A percentile compares a stretch with the other conserved stretches of the same genome.
phyloP scores from a whole-genome alignment of 257 asterid species.

The Ophiorrhiza pumila region DNA sequence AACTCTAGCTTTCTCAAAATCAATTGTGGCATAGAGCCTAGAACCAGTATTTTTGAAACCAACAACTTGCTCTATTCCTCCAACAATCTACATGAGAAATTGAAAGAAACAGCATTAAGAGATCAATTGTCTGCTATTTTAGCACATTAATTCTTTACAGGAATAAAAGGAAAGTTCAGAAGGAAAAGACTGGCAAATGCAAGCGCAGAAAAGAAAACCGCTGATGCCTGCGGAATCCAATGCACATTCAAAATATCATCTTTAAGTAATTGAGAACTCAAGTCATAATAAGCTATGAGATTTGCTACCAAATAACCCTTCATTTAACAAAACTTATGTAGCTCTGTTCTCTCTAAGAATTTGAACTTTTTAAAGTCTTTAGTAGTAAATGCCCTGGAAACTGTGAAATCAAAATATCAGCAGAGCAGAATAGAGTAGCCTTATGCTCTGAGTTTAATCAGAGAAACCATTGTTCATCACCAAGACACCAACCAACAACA shows the following conservation, averaged over 20 bases:
- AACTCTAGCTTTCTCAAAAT: conserved; percentile 53
- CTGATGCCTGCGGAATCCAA: background rate
- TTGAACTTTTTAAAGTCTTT: background rate
- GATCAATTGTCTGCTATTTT: background rate
- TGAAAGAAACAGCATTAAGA: background rate
- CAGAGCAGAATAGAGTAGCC: background rate
- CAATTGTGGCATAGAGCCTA: conserved; percentile 57
- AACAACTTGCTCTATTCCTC: conserved; percentile 45
- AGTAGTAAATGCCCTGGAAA: background rate
- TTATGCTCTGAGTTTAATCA: background rate
- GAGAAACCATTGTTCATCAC: background rate
- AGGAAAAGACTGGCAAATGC: background rate
- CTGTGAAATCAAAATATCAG: background rate
- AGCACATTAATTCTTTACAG: background rate
- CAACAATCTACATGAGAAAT: conserved; percentile 31
- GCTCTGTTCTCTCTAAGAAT: background rate
- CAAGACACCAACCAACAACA: background rate
- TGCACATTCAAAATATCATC: no score
- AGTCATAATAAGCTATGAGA: background rate
- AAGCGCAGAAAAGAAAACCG: background rate
- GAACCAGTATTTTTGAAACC: conserved; percentile 42
- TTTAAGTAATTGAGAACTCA: background rate
- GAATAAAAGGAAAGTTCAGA: background rate
- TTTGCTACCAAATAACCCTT: background rate
- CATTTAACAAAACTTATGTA: background rate